phyloP scores from a whole-genome alignment of 805 yeast genomes.

The Myxozyma monticola region DNA sequence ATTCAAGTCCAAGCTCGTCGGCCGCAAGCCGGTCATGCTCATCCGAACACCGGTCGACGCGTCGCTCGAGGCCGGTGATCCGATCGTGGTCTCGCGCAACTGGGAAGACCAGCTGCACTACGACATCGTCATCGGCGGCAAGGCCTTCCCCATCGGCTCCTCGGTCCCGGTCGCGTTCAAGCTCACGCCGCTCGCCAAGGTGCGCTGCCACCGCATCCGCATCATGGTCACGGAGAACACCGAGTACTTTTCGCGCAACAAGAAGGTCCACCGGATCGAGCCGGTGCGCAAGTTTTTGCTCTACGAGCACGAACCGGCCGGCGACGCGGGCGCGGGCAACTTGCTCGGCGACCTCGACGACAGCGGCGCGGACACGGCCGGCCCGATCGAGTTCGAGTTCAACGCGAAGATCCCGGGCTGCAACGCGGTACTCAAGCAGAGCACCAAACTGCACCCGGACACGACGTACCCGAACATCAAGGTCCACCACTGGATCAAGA shows the following conservation, averaged over 20 bases:
- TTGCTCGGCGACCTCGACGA: constrained; percentile 46
- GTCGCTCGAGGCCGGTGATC: constrained; percentile 86
- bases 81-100: constrained; percentile 82
- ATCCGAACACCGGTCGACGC: constrained; percentile 76
- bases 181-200: constrained; percentile 83
- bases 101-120: constrained; percentile 85
- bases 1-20: constrained; percentile 73
- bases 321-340: constrained; percentile 41
- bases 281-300: constrained; percentile 79
- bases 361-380: constrained; percentile 37
- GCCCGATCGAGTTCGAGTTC: constrained; percentile 70
- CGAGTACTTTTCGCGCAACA: constrained; percentile 84
- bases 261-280: constrained; percentile 88
- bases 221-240: constrained; percentile 83
- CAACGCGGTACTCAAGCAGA: constrained; percentile 12
- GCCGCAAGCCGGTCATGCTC: constrained; percentile 61
- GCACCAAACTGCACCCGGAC: constrained; percentile 64
- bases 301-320: constrained; percentile 71
- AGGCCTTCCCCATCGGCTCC: constrained; percentile 80
- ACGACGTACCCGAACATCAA: constrained; percentile 77
- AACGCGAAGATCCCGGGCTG: constrained; percentile 73
- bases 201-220: constrained; percentile 80
- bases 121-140: constrained; percentile 88
- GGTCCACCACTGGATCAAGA: constrained; percentile 93
- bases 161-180: constrained; percentile 80